Evolutionary conservation across 805 yeast species (phyloP), one percentile per base, ranked within the genome.

Genomic region (Pichia deserticola): DNA sequence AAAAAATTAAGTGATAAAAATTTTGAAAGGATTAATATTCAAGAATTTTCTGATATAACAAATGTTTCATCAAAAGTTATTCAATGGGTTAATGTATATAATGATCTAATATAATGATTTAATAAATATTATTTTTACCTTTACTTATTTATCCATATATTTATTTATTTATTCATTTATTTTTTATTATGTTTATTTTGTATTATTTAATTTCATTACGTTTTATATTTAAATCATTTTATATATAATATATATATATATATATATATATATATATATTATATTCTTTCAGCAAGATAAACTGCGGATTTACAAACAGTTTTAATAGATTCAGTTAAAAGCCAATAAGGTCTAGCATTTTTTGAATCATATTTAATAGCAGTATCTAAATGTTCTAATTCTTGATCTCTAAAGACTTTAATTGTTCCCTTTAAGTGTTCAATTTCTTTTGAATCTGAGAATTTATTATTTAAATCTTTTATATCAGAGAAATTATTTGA

Each of bases 351-450:
- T 45, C 88, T 86, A 3, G 99, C 99, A 58, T 82, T 80, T 56
- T 89, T 87, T 0, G 98, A 90, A 64, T 92, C 98, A 60, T 93
- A 76, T 57, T 86, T 85, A 25, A 93, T 79, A 0, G 99, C 99
- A 0, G 96, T 92, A 57, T 93, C 89, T 57, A 93, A 74, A 71
- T 93, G 99, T 67, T 92, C 98, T 52, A 92, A 73, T 66, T 92
- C 99, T 46, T 92, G 96, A 63, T 92, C 98, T 63, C 99, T 76
- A 64, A 92, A 93, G 46, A 77, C 73, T 51, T 81, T 81, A 48
- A 93, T 83, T 1, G 79, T 75, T 29, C 75, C 71, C 54, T 79
- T 84, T 59, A 93, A 70, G 1, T 70, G 65, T 4, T 67, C 62
- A 42, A 89, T 63, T 59, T 86, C 95, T 30, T 76, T 72, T 5